Evolutionary conservation across 768 basidiomycete species (phyloP).

Genomic region (Trametes maxima): DNA sequence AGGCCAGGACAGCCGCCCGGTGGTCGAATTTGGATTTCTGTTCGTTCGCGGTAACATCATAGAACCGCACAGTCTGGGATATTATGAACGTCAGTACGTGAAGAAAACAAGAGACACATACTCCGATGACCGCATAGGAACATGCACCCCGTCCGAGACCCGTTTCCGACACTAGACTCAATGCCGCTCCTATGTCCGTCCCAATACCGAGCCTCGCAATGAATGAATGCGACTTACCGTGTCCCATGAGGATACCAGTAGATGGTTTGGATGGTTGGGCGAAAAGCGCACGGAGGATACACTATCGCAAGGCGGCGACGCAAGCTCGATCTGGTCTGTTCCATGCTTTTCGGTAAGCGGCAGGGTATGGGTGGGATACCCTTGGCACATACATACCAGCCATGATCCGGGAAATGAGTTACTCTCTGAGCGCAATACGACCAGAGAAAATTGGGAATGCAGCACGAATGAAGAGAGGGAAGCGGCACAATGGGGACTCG

Average conservation of each 20-base stretch:
- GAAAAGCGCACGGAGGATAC: slow-evolving; percentile 83
- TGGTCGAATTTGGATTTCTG: slow-evolving; percentile 85
- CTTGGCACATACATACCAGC: neutral
- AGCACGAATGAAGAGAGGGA: neutral
- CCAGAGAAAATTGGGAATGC: neutral
- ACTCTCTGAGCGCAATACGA: neutral
- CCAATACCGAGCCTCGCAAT: neutral
- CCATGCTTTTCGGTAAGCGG: neutral
- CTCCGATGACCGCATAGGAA: neutral
- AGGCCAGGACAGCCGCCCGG: slow-evolving; percentile 85
- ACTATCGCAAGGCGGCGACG: slow-evolving; percentile 82
- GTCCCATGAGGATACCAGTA: slow-evolving; percentile 93
- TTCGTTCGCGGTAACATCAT: slow-evolving; percentile 58
- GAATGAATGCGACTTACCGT: slow-evolving; percentile 46
- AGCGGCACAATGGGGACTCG: too few relatives aligned
- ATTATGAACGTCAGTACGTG: neutral
- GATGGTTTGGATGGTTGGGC: slow-evolving; percentile 72
- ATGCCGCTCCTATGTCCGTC: neutral
- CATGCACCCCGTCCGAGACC: neutral
- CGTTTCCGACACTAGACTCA: neutral
- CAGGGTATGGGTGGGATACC: neutral
- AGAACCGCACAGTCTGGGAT: slow-evolving; percentile 57
- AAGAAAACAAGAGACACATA: neutral
- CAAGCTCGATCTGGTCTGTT: slow-evolving; percentile 45
- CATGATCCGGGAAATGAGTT: neutral